Base-by-base conservation (phyloP, 1,284 basidiomycete genomes). In the Spongispora temasekensis region DNA sequence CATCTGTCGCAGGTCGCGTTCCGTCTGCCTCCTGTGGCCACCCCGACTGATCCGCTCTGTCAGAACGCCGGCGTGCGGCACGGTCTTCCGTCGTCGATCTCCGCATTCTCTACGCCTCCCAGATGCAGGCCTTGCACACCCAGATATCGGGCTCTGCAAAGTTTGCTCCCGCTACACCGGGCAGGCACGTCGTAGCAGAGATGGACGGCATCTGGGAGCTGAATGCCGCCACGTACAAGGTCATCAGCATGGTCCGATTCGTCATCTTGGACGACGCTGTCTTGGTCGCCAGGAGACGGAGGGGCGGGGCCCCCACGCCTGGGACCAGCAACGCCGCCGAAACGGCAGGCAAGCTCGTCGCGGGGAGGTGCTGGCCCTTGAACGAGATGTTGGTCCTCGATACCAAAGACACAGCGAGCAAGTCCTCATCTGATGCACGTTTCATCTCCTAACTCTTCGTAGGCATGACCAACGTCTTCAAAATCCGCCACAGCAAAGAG, bases 61-160 rank as follows among this genome's bases (percentile, higher is more conserved):
- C 70, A 78, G 86, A 86, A 59, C 82, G 86, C 12, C 76, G 86
- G 21, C 79, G 85, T 19, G 91, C 90, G 42, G 88, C 89, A 58
- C 90, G 95, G 32, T 96, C 94, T 25, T 97, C 95, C 4, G 84
- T 97, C 19, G 91, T 93, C 19, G 96, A 99, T 75, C 85, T 99
- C 32, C 91, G 95, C 59, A 89, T 95, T 54, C 85, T 99, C 64
- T 98, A 99, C 74, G 93, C 91, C 59, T 91, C 91, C 42, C 97
- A 99, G 77, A 91, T 99, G 81, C 93, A 95, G 67, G 87, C 88
- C 2, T 81, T 99, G 0, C 97, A 97, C 78, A 81, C 92, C 6
- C 90, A 91, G 55, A 93, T 99, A 65, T 95, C 98, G 71, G 97
- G 97, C n/a, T 94, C 95, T 0, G 91, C 95, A 65, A 98, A 98